These are phyloP conservation scores for Calonectria multiphialidica DNA, from an alignment of 2,329 filamentous ascomycete species.

Conservation along the genomic window DNA sequence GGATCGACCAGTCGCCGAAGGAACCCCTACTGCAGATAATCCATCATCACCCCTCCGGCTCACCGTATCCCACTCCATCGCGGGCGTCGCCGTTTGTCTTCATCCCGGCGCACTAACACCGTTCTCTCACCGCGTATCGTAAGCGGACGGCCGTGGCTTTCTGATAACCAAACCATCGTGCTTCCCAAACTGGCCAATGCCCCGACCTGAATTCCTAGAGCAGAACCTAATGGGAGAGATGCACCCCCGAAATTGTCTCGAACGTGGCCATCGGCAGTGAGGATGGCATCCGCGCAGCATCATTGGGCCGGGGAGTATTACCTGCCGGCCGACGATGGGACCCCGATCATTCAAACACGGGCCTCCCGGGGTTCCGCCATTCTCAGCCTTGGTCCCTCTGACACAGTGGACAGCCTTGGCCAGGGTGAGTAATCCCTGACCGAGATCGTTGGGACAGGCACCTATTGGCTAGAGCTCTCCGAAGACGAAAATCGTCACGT, in stretches of 20 bases:
- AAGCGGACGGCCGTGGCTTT: neutral
- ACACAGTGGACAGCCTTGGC: slow-evolving; percentile 16
- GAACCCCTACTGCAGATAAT: neutral
- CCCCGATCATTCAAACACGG: slow-evolving; percentile 28
- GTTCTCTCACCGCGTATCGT: neutral
- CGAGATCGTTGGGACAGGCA: slow-evolving; percentile 40
- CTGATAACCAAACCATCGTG: neutral
- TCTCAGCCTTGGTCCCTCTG: slow-evolving; percentile 30
- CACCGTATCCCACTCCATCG: neutral
- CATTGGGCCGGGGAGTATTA: slow-evolving; percentile 16
- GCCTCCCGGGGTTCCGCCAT: slow-evolving; percentile 35
- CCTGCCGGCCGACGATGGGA: neutral
- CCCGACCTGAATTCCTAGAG: neutral
- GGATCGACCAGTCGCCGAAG: slow-evolving; percentile 6
- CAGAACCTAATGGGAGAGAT: neutral
- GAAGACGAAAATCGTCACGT: neutral
- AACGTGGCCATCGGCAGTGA: neutral
- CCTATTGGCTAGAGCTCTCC: slow-evolving; percentile 31
- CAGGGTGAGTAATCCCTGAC: slow-evolving; percentile 34
- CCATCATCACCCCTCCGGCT: neutral
- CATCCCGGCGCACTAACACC: neutral
- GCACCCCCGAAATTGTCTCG: neutral
- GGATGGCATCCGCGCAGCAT: neutral
- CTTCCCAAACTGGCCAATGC: slow-evolving; percentile 1
- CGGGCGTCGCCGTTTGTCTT: slow-evolving; percentile 6